Evolutionary conservation across 495 filamentous ascomycete species (phyloP).

Genomic region (Saxophila tyrrhenica): DNA sequence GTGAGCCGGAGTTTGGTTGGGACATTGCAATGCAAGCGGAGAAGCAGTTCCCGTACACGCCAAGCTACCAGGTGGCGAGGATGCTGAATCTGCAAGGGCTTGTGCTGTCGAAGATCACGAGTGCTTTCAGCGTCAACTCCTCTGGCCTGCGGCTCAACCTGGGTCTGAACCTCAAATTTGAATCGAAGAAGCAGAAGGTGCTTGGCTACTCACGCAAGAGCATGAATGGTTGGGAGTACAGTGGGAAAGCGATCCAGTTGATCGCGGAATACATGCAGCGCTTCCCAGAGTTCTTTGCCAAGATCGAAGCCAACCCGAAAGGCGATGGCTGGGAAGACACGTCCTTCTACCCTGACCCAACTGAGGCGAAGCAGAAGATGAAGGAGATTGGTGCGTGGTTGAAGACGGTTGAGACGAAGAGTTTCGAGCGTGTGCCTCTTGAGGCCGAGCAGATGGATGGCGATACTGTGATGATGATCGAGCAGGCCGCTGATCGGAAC

Average conservation of each 20-base stretch:
- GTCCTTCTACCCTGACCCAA: constrained; percentile 66
- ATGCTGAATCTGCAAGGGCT: constrained; percentile 72
- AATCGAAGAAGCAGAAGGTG: constrained; percentile 89
- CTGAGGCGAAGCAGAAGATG: constrained; percentile 57
- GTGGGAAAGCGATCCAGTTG: constrained; percentile 66
- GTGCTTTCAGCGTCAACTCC: constrained; percentile 74
- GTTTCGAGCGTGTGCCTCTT: constrained; percentile 83
- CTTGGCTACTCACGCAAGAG: constrained; percentile 85
- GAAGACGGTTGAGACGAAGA: constrained; percentile 76
- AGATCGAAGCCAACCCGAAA: constrained; percentile 64
- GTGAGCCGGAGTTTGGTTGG: constrained; percentile 71
- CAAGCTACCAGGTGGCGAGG: constrained; percentile 76
- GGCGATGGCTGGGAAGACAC: constrained; percentile 65
- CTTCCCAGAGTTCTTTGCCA: constrained; percentile 91
- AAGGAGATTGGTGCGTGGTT: constrained; percentile 89
- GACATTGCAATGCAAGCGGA: constrained; percentile 58
- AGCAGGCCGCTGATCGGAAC: constrained; percentile 57
- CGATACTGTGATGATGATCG: constrained; percentile 71
- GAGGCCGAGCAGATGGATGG: constrained; percentile 95
- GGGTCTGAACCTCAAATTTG: constrained; percentile 93
- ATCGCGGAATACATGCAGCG: constrained; percentile 79
- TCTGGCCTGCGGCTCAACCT: constrained; percentile 72
- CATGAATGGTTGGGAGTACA: constrained; percentile 87
- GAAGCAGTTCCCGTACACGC: constrained; percentile 58
- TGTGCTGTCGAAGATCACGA: constrained; percentile 89